A percentile compares a stretch with the other conserved stretches of the same genome.
phyloP scores from a whole-genome alignment of 257 asterid genomes.

The Pogostemon cablin region DNA sequence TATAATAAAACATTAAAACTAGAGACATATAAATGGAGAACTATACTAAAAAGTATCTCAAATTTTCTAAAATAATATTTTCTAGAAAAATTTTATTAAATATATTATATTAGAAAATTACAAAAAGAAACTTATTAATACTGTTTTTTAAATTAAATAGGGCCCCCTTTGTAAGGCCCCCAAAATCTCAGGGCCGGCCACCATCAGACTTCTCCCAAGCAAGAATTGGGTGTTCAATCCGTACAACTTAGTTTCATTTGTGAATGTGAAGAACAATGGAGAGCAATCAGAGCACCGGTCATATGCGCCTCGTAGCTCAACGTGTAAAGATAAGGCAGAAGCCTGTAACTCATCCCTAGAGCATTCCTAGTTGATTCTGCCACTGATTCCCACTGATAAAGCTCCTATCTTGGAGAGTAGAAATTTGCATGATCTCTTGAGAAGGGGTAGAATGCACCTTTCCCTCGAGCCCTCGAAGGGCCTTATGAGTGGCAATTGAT shows the following conservation, averaged over 20 bases:
- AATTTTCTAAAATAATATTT: too few species aligned
- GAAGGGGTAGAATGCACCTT: slow-evolving; percentile 97
- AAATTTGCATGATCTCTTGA: slow-evolving; percentile 93
- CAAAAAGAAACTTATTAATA: too few species aligned
- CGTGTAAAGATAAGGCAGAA: slow-evolving; percentile 77
- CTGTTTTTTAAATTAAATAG: too few species aligned
- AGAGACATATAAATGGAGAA: too few species aligned
- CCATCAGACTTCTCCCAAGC: slow-evolving; percentile 79
- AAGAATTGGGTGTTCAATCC: slow-evolving; percentile 85
- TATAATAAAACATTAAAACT: too few species aligned
- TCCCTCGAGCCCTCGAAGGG: slow-evolving; percentile 64
- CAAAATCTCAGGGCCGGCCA: too few species aligned
- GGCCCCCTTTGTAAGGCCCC: too few species aligned
- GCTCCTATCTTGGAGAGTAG: slow-evolving; percentile 93
- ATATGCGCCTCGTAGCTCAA: slow-evolving; percentile 79
- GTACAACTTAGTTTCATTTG: slow-evolving; percentile 51
- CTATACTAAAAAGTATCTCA: too few species aligned
- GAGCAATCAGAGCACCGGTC: slow-evolving; percentile 83
- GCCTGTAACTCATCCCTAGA: slow-evolving; percentile 84
- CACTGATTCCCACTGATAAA: slow-evolving; percentile 93
- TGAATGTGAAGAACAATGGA: slow-evolving; percentile 80
- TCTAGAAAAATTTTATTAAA: too few species aligned
- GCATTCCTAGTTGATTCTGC: slow-evolving; percentile 92
- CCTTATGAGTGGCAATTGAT: slow-evolving; percentile 83
- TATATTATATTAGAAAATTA: too few species aligned